Conservation (phyloP, 2,329 filamentous ascomycete species). For the Malbranchea zuffiana region DNA sequence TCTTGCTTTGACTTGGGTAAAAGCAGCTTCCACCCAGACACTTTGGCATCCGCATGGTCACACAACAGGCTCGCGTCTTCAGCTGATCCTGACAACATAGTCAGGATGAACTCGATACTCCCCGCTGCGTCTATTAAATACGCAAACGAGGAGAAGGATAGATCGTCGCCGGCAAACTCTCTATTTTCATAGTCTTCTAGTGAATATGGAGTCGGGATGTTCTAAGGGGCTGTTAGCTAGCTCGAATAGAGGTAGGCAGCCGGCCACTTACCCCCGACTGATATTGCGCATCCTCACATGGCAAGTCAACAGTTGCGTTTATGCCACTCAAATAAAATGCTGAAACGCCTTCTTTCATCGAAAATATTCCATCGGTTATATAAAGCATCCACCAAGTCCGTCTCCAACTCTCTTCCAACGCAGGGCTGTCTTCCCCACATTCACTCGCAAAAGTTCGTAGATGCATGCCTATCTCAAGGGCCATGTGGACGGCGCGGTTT, state of each 20-base stretch:
- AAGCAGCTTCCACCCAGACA: constrained; percentile 30
- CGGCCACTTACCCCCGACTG: constrained; percentile 19
- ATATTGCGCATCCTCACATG: constrained; percentile 25
- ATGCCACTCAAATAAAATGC: constrained; percentile 15
- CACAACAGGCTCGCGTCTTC: constrained; percentile 17
- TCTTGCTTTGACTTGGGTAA: constrained; percentile 25
- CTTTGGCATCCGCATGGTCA: constrained; percentile 24
- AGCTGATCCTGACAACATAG: constrained; percentile 16
- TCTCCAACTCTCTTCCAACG: constrained; percentile 36
- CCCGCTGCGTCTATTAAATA: constrained; percentile 21
- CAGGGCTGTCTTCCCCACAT: constrained; percentile 42
- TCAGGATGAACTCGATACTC: too few species aligned
- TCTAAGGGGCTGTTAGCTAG: too few species aligned
- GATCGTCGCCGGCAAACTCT: constrained; percentile 20
- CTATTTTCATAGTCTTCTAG: constrained; percentile 25
- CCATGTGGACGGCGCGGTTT: constrained; percentile 5
- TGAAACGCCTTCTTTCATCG: constrained; percentile 41
- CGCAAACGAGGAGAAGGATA: constrained; percentile 25
- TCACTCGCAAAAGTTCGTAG: constrained; percentile 25
- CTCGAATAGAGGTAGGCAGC: background rate
- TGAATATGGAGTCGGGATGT: constrained; percentile 21
- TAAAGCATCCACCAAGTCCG: constrained; percentile 39
- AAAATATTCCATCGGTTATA: constrained; percentile 65
- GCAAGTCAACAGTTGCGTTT: constrained; percentile 20
- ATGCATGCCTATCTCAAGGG: constrained; percentile 19